Percentiles rank a stretch among this genome's conserved stretches.
phyloP scores from a whole-genome alignment of 2,329 filamentous ascomycete genomes.

The Huntiella abstrusa region DNA sequence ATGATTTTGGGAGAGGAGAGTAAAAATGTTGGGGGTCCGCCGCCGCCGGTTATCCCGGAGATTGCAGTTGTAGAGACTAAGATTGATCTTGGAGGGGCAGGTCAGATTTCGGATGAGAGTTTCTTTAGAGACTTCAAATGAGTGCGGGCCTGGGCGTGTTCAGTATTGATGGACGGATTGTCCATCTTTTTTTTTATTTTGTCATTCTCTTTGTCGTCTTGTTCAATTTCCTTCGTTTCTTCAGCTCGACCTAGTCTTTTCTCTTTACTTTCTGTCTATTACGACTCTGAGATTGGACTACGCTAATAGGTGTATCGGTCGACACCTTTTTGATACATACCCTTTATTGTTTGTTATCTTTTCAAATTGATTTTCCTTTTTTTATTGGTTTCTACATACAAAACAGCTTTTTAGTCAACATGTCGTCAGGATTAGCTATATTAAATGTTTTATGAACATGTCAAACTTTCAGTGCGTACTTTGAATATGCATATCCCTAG shows the following conservation, averaged over 20 bases:
- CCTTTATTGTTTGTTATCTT: background rate
- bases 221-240: background rate
- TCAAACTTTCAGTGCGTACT: too few species aligned
- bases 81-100: slow-evolving; percentile 25
- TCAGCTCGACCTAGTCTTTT: background rate
- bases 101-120: slow-evolving; percentile 27
- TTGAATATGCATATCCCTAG: slow-evolving; percentile 10
- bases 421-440: too few species aligned
- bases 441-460: too few species aligned
- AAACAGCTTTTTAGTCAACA: too few species aligned
- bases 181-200: slow-evolving; percentile 7
- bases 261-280: slow-evolving; percentile 1
- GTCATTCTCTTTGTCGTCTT: slow-evolving; percentile 4
- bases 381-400: slow-evolving; percentile 6
- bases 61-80: slow-evolving; percentile 32
- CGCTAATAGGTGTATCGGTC: too few species aligned
- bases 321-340: background rate
- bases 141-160: slow-evolving; percentile 9
- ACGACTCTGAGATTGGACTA: background rate
- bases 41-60: slow-evolving; percentile 43
- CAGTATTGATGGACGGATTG: background rate
- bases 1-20: slow-evolving; percentile 19
- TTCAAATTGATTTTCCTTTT: background rate
- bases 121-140: slow-evolving; percentile 43
- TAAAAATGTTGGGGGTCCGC: slow-evolving; percentile 27